Base-by-base conservation (phyloP, 805 yeast genomes). In the Schizosaccharomyces osmophilus region DNA sequence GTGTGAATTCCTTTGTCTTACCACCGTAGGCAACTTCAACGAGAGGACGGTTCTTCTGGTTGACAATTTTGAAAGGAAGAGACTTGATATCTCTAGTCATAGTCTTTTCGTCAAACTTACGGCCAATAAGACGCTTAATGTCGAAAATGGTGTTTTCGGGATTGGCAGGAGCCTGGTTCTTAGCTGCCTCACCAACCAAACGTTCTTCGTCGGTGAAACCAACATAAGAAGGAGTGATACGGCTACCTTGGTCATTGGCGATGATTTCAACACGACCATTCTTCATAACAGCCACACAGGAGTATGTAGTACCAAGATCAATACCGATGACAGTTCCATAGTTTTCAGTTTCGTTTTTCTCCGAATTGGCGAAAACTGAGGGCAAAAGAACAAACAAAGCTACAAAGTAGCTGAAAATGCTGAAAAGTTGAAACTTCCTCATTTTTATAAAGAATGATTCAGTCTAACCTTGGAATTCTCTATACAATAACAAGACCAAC, bases 241-340 rank as follows among this genome's bases (percentile, higher is more conserved):
- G 85, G 80, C 90, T 90, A 78, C 97, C 97, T 77, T 90, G 97
- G 74, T 89, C 96, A 72, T 89, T 89, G 68, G 97, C 96, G 70
- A 89, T 82, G 70, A 89, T 89, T 72, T 90, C 97, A 64, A 90
- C 97, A 70, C 95, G 79, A 70, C 86, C 94, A 68, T 84, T 83
- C 61, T 83, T 73, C 74, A 80, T 82, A 74, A 80, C 88, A 69
- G 95, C 97, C 64, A 90, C 97, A 81, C 97, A 89, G 9, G 96
- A 89, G 80, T 89, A 89, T 5, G 97, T 89, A 65, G 97, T 89
- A 72, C 98, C 98, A 76, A 90, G 80, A 78, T 90, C 97, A 71
- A 90, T 90, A 75, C 97, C 95, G 67, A 86, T 85, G 59, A 85
- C 90, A 63, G 61, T 59, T 13, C 61, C 61, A 32, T 41, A 42